Evolutionary conservation across 148 eudicot species (phyloP).

Genomic region (Vaccinium macrocarpon): DNA sequence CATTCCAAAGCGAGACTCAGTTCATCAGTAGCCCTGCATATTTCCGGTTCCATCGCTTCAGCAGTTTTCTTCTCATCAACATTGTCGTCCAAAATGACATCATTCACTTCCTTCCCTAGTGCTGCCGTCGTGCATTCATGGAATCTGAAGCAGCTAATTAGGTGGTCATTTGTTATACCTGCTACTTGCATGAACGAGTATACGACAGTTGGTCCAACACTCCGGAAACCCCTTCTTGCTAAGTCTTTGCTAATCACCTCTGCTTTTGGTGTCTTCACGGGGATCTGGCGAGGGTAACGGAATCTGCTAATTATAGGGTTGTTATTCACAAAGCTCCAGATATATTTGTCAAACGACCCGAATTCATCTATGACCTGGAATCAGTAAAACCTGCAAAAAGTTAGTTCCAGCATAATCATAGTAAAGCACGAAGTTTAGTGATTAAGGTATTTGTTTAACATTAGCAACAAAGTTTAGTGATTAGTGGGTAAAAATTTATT

Average conservation of each 20-base stretch:
- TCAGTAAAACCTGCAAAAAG: conserved; percentile 23
- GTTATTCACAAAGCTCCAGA: conserved; percentile 57
- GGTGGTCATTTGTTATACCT: conserved; percentile 62
- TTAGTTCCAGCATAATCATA: conserved; percentile 20
- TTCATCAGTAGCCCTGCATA: conserved; percentile 19
- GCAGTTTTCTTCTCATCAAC: conserved; percentile 13
- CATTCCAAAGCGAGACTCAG: conserved; percentile 19
- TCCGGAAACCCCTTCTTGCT: conserved; percentile 51
- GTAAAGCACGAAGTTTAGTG: background rate
- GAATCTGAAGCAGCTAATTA: conserved; percentile 48
- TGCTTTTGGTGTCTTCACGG: conserved; percentile 56
- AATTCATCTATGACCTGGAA: conserved; percentile 50
- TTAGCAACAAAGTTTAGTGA: background rate
- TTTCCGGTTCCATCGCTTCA: conserved; percentile 19
- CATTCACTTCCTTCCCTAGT: conserved; percentile 19
- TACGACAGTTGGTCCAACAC: conserved; percentile 52
- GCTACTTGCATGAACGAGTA: conserved; percentile 66
- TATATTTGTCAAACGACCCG: conserved; percentile 54
- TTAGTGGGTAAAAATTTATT: background rate
- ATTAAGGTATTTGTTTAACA: too few species aligned
- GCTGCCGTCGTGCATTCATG: conserved; percentile 28
- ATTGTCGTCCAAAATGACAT: background rate
- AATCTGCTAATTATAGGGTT: conserved; percentile 38
- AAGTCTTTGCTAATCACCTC: conserved; percentile 57
- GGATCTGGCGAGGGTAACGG: conserved; percentile 42